phyloP scores from a whole-genome alignment of 352 stramenopile genomes.

The Pythium plurisporium region DNA sequence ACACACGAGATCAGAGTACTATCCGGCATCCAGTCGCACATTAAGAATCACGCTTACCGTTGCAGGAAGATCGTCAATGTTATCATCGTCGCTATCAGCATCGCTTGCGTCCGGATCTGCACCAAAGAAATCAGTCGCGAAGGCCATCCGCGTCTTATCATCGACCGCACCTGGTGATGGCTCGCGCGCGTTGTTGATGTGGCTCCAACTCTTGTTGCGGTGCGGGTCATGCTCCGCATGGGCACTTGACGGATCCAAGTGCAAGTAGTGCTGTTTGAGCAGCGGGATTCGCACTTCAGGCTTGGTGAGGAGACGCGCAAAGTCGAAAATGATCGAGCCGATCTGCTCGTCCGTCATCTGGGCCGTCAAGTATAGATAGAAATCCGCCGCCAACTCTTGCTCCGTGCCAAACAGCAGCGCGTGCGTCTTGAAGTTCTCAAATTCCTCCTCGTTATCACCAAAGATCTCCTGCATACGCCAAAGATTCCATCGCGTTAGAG shows the following conservation, averaged over 20 bases:
- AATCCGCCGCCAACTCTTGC: slow-evolving; percentile 53
- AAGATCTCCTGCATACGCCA: slow-evolving; percentile 22
- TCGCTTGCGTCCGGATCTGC: slow-evolving; percentile 5
- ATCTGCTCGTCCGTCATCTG: slow-evolving; percentile 53
- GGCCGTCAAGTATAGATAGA: slow-evolving; percentile 62
- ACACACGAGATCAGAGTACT: too few relatives aligned
- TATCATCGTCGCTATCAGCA: slow-evolving; percentile 51
- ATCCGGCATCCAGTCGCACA: too few relatives aligned
- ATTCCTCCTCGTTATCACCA: slow-evolving; percentile 49
- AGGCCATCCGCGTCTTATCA: not conserved
- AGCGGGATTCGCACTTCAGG: slow-evolving; percentile 54
- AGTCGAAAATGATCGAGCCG: slow-evolving; percentile 73
- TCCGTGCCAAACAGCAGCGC: slow-evolving; percentile 70
- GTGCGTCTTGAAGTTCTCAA: slow-evolving; percentile 75
- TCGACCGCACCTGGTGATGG: slow-evolving; percentile 31
- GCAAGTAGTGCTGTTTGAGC: slow-evolving; percentile 61
- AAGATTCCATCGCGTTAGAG: not conserved
- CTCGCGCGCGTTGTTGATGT: slow-evolving; percentile 21
- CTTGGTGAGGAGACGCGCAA: slow-evolving; percentile 68
- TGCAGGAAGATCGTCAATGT: slow-evolving; percentile 63
- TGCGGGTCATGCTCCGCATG: slow-evolving; percentile 19
- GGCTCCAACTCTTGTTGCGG: slow-evolving; percentile 70
- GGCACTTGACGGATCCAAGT: slow-evolving; percentile 24
- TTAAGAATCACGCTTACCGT: too few relatives aligned
- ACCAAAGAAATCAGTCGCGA: not conserved